Conservation (phyloP, 768 basidiomycete species). For the Auricularia heimuer region DNA sequence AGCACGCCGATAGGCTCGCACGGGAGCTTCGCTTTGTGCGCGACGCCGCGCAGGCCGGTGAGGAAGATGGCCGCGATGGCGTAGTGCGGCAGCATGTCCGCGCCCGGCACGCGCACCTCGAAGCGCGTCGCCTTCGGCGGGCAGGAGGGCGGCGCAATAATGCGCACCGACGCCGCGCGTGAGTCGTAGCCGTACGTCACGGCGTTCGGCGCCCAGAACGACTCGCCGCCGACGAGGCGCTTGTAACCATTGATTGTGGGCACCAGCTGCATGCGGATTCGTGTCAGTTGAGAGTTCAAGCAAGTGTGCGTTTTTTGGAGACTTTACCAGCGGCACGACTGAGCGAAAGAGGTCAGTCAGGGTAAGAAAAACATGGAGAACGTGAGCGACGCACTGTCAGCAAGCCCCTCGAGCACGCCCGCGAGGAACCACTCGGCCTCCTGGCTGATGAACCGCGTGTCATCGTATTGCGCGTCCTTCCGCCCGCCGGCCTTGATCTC, state of each 20-base stretch:
- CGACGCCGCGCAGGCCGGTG: conserved; percentile 80
- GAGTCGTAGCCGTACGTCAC: conserved; percentile 95
- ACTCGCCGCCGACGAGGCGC: conserved; percentile 83
- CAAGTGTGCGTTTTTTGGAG: no score
- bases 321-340: neutral
- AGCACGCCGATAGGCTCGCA: conserved; percentile 57
- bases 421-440: conserved; percentile 91
- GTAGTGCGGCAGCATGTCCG: conserved; percentile 90
- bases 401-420: conserved; percentile 79
- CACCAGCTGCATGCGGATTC: conserved; percentile 41
- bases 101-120: conserved; percentile 91
- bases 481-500: conserved; percentile 52
- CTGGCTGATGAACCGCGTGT: conserved; percentile 76
- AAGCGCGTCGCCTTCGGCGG: conserved; percentile 74
- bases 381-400: conserved; percentile 54
- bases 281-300: no score
- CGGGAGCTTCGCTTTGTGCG: conserved; percentile 57
- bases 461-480: conserved; percentile 59
- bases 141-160: conserved; percentile 87
- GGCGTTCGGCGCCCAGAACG: conserved; percentile 90
- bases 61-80: conserved; percentile 81
- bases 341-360: neutral
- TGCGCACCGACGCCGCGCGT: conserved; percentile 82
- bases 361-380: neutral
- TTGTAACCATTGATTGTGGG: conserved; percentile 97